phyloP scores from a whole-genome alignment of 257 asterid species.

The Solanum peruvianum region DNA sequence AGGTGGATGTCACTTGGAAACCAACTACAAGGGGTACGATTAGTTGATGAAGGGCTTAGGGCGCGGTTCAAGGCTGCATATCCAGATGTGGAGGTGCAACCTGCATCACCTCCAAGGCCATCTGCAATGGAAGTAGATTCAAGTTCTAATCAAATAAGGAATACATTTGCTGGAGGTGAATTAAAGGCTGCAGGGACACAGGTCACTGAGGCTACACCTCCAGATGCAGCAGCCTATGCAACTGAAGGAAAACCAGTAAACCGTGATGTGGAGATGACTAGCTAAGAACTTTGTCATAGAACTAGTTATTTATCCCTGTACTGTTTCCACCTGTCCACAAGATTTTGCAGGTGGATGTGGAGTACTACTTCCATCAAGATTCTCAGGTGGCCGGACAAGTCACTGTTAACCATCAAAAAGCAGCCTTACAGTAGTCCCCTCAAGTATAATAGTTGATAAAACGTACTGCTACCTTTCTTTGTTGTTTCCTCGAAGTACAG shows the following conservation, averaged over 20 bases:
- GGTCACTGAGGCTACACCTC: conserved; percentile 15
- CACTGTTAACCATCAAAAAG: neutral
- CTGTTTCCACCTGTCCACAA: neutral
- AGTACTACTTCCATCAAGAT: neutral
- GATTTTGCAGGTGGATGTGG: neutral
- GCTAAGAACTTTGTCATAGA: conserved; percentile 1
- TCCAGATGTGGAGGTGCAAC: conserved; percentile 94
- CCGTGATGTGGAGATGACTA: conserved; percentile 29
- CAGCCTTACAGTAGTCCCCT: neutral
- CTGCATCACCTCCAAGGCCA: conserved; percentile 80
- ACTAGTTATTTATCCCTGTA: neutral
- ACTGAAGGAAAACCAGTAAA: conserved; percentile 25
- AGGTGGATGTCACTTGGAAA: conserved; percentile 97
- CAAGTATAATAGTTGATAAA: neutral
- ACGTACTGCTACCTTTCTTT: neutral
- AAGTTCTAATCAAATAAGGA: conserved; percentile 26
- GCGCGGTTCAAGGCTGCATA: conserved; percentile 98
- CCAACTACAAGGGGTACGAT: conserved; percentile 79
- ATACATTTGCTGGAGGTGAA: conserved; percentile 27
- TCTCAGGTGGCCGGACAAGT: neutral
- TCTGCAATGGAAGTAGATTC: conserved; percentile 66
- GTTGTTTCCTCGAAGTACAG: neutral
- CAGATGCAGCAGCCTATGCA: conserved; percentile 11
- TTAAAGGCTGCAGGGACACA: conserved; percentile 16
- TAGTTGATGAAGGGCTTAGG: conserved; percentile 87